These are phyloP conservation scores for Pseudogymnoascus sp. DNA, from an alignment of 2,329 filamentous ascomycete species.

Conservation along the genomic window DNA sequence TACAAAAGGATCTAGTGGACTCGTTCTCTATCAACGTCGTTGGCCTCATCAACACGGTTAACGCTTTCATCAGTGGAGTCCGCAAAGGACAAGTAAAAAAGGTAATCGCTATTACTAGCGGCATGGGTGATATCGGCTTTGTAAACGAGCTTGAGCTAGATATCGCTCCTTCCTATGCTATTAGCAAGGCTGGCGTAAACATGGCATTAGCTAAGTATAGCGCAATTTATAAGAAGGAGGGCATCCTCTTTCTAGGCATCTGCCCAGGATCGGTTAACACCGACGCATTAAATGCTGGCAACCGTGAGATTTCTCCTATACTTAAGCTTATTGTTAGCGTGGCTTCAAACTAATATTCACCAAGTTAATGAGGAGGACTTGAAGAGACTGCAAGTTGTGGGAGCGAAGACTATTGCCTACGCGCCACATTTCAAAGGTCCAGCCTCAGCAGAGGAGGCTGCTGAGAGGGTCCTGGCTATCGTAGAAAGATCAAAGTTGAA, in stretches of 20 bases:
- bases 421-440: slow-evolving; percentile 35
- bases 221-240: slow-evolving; percentile 33
- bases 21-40: slow-evolving; percentile 42
- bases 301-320: slow-evolving; percentile 9
- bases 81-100: slow-evolving; percentile 44
- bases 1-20: slow-evolving; percentile 21
- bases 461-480: slow-evolving; percentile 30
- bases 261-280: slow-evolving; percentile 43
- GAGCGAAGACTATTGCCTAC: slow-evolving; percentile 30
- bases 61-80: slow-evolving; percentile 44
- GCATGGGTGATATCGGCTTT: slow-evolving; percentile 39
- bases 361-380: slow-evolving; percentile 21
- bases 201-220: slow-evolving; percentile 43
- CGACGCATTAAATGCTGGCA: slow-evolving; percentile 12
- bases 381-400: slow-evolving; percentile 20
- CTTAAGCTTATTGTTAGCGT: background rate
- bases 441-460: slow-evolving; percentile 31
- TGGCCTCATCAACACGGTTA: slow-evolving; percentile 44
- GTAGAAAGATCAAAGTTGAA: slow-evolving; percentile 35
- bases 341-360: background rate
- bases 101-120: slow-evolving; percentile 41
- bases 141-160: slow-evolving; percentile 33
- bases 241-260: slow-evolving; percentile 45
- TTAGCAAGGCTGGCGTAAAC: slow-evolving; percentile 46
- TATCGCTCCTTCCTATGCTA: slow-evolving; percentile 35